A percentile compares a stretch with the other conserved stretches of the same genome.
These are phyloP conservation scores for Nematocida parisii DNA, from an alignment of 371 early-diverging fungal genomes.

Conservation along the genomic window DNA sequence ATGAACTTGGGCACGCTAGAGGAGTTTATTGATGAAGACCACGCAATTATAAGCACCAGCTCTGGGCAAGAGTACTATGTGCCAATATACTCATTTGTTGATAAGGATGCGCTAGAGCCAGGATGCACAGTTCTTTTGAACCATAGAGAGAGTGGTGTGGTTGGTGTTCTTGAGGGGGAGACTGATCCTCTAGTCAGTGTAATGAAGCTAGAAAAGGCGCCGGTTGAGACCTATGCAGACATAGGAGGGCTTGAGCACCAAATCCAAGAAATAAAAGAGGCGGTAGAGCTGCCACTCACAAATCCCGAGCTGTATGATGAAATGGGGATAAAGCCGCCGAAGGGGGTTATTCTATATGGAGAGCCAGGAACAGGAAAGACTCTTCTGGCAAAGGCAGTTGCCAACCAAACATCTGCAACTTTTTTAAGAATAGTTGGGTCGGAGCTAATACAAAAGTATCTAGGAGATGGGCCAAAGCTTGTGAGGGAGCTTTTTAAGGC, in stretches of 20 bases:
- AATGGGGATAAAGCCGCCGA: conserved; percentile 99
- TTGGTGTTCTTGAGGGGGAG: conserved; percentile 91
- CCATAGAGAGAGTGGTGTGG: conserved; percentile 73
- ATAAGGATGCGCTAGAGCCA: conserved; percentile 71
- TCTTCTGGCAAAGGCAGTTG: conserved; percentile 96
- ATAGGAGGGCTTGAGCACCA: conserved; percentile 97
- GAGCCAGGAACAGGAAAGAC: conserved; percentile 98
- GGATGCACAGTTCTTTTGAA: conserved; percentile 70
- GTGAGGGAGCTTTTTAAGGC: conserved; percentile 97
- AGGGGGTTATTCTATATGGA: conserved; percentile 98
- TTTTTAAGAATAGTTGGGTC: conserved; percentile 98
- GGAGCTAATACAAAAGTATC: conserved; percentile 99
- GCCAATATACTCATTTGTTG: conserved; percentile 70
- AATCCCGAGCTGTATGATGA: conserved; percentile 98
- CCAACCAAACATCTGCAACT: conserved; percentile 97
- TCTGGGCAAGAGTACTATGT: conserved; percentile 91
- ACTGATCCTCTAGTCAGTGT: conserved; percentile 96
- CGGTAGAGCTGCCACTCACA: conserved; percentile 96
- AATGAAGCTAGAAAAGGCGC: conserved; percentile 99
- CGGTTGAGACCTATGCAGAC: conserved; percentile 95
- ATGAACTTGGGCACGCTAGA: conserved; percentile 95
- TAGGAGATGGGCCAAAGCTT: conserved; percentile 98
- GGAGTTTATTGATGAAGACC: conserved; percentile 99
- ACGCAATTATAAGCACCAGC: conserved; percentile 92
- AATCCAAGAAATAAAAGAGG: conserved; percentile 99